A percentile compares a stretch with the other conserved stretches of the same genome.
These are phyloP conservation scores for Peribolospora baueri DNA, from an alignment of 768 basidiomycete genomes.

Conservation along the genomic window DNA sequence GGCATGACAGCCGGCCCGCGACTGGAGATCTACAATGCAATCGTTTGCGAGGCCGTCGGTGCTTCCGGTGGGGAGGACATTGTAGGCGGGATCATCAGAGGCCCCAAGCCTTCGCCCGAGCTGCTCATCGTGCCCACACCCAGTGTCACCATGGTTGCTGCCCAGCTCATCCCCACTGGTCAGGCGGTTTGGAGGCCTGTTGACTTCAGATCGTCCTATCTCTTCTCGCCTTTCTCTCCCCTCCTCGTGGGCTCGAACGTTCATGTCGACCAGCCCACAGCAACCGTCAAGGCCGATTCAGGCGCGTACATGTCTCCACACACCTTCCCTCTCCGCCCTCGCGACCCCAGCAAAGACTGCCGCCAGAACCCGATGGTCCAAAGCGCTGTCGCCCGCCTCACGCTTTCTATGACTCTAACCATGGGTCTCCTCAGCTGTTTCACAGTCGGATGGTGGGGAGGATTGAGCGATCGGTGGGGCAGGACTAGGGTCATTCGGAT, in stretches of 20 bases:
- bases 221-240: constrained; percentile 3
- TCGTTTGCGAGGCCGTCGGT: neutral
- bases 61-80: neutral
- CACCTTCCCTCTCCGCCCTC: neutral
- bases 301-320: neutral
- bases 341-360: neutral
- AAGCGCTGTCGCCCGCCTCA: neutral
- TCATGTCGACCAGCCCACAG: neutral
- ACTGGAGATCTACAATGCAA: neutral
- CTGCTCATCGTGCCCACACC: too few relatives aligned
- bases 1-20: constrained; percentile 3
- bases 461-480: constrained; percentile 19
- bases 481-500: constrained; percentile 20
- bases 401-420: constrained; percentile 14
- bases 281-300: neutral
- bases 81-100: too few relatives aligned
- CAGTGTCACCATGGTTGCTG: too few relatives aligned
- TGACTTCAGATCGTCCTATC: neutral
- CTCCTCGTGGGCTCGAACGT: constrained; percentile 4
- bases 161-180: too few relatives aligned
- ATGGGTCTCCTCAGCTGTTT: constrained; percentile 20
- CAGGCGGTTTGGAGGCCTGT: too few relatives aligned
- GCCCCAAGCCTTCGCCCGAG: too few relatives aligned
- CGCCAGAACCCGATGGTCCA: neutral
- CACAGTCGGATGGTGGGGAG: constrained; percentile 24